These are phyloP conservation scores for Cadophora luteo-olivacea DNA, from an alignment of 2,329 filamentous ascomycete species.

Conservation along the genomic window DNA sequence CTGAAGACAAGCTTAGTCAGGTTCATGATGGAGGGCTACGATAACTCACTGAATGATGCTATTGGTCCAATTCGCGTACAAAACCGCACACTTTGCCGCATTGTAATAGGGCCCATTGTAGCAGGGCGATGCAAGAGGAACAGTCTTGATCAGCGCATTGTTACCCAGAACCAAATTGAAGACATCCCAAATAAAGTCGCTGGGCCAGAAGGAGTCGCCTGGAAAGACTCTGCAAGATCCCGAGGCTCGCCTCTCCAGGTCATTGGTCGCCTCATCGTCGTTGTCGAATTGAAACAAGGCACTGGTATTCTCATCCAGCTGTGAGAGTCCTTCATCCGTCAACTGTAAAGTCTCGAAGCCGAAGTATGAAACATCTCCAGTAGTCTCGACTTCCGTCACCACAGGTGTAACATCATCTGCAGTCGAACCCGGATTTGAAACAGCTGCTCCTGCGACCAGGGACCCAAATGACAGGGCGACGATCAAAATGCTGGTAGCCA, in stretches of 20 bases:
- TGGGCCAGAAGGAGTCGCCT: slow-evolving; percentile 52
- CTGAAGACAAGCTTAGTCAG: slow-evolving; percentile 36
- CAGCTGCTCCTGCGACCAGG: not conserved
- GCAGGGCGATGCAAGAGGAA: slow-evolving; percentile 54
- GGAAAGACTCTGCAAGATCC: slow-evolving; percentile 33
- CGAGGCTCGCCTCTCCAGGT: slow-evolving; percentile 7
- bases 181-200: slow-evolving; percentile 50
- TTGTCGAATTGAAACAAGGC: slow-evolving; percentile 8
- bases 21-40: not conserved
- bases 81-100: slow-evolving; percentile 43
- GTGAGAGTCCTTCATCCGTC: slow-evolving; percentile 6
- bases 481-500: not conserved
- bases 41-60: slow-evolving; percentile 47
- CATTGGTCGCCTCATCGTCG: not conserved
- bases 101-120: slow-evolving; percentile 46
- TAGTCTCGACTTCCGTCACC: not conserved
- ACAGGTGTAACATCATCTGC: not conserved
- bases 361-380: not conserved
- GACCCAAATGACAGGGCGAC: not conserved
- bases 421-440: slow-evolving; percentile 7
- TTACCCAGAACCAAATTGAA: slow-evolving; percentile 51
- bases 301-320: not conserved
- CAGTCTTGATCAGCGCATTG: slow-evolving; percentile 51
- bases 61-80: slow-evolving; percentile 44
- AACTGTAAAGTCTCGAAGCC: slow-evolving; percentile 10